Percentiles rank a stretch among this genome's conserved stretches.
Conservation (phyloP, 352 stramenopile species). For the Pythium rhizo-oryzae region DNA sequence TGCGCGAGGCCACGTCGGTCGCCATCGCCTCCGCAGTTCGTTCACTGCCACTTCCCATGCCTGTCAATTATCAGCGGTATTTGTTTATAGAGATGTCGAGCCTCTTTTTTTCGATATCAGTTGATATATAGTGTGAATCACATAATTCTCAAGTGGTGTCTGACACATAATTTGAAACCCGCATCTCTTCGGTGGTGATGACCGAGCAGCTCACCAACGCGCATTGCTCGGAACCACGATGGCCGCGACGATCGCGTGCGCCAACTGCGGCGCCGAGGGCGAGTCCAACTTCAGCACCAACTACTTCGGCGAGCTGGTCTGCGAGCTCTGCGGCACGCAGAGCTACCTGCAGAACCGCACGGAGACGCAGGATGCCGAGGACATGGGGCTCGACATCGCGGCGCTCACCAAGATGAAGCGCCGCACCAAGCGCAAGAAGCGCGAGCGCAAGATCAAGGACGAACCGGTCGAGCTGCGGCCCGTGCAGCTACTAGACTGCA, state of each 20-base stretch:
- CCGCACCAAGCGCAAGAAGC: conserved; percentile 41
- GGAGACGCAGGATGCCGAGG: conserved; percentile 81
- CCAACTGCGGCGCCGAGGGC: conserved; percentile 72
- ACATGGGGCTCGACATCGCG: conserved; percentile 58
- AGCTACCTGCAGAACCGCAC: conserved; percentile 80
- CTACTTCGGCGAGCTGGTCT: conserved; percentile 85
- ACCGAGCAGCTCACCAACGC: neutral
- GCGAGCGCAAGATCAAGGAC: conserved; percentile 32
- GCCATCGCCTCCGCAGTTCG: neutral
- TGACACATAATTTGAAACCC: no score
- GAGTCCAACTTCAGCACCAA: conserved; percentile 85
- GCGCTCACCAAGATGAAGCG: conserved; percentile 39
- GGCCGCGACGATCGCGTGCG: conserved; percentile 57
- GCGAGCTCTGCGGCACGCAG: conserved; percentile 84
- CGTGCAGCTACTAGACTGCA: conserved; percentile 53
- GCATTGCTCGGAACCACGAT: conserved; percentile 2
- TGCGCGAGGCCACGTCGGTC: neutral
- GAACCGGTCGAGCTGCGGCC: conserved; percentile 16
- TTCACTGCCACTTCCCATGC: neutral
- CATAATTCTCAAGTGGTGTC: neutral
- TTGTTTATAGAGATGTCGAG: neutral
- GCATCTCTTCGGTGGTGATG: neutral
- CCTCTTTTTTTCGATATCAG: conserved; percentile 2
- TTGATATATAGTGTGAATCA: neutral
- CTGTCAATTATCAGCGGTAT: neutral